Evolutionary conservation across 2,329 filamentous ascomycete genomes (phyloP).

Genomic region (Colletotrichum paranaense): DNA sequence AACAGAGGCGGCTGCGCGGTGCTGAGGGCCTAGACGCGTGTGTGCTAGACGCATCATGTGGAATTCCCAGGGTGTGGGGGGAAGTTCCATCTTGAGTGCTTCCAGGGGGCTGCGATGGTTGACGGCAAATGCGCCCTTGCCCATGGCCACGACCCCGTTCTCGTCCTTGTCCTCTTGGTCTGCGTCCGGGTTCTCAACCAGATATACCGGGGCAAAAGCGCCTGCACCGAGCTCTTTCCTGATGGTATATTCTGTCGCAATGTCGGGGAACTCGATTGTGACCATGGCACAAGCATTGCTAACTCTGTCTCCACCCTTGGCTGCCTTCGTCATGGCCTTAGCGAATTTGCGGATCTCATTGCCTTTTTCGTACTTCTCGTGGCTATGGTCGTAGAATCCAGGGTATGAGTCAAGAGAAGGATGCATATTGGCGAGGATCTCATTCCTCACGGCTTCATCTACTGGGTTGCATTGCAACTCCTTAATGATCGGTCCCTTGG

Average conservation of each 20-base stretch:
- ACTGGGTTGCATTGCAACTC: constrained; percentile 91
- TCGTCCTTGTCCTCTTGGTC: constrained; percentile 58
- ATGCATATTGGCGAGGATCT: constrained; percentile 79
- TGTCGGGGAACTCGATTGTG: constrained; percentile 74
- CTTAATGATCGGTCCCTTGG: constrained; percentile 80
- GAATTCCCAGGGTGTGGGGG: constrained; percentile 93
- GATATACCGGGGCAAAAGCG: constrained; percentile 94
- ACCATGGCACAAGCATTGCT: constrained; percentile 69
- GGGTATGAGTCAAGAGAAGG: constrained; percentile 80
- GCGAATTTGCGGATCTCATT: constrained; percentile 85
- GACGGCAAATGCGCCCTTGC: constrained; percentile 69
- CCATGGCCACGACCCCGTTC: constrained; percentile 63
- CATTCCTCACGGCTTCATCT: constrained; percentile 77
- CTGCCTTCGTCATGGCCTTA: constrained; percentile 71
- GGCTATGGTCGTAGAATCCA: constrained; percentile 82
- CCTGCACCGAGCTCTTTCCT: constrained; percentile 90
- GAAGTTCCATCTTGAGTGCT: constrained; percentile 94
- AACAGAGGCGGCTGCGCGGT: constrained; percentile 81
- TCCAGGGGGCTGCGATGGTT: constrained; percentile 73
- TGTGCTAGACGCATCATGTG: constrained; percentile 91
- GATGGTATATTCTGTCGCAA: constrained; percentile 77
- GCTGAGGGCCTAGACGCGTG: constrained; percentile 75
- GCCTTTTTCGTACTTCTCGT: constrained; percentile 72
- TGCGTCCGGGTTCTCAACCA: constrained; percentile 79
- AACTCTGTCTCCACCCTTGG: constrained; percentile 69